Conservation (phyloP, 1,284 basidiomycete species). For the Pyrrhoderma noxium region DNA sequence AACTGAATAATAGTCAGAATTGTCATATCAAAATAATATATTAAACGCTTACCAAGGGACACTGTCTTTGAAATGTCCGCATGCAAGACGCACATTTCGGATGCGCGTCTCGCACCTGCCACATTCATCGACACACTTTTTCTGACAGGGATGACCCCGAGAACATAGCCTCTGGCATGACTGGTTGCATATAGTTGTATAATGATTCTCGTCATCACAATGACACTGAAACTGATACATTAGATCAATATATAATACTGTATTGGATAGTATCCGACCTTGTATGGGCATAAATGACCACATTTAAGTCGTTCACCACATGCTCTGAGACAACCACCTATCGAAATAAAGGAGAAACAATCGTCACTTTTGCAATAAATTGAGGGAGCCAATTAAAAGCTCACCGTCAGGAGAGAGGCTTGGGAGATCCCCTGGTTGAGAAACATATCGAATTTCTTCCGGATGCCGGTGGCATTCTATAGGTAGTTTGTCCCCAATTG, state of each 20-base stretch:
- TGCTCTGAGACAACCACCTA: slow-evolving; percentile 55
- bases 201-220: slow-evolving; percentile 51
- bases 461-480: slow-evolving; percentile 54
- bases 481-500: slow-evolving; percentile 48
- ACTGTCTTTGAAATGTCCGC: slow-evolving; percentile 45
- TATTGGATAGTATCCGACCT: slow-evolving; percentile 33
- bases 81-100: slow-evolving; percentile 47
- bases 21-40: slow-evolving; percentile 1
- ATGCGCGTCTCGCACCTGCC: slow-evolving; percentile 49
- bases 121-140: slow-evolving; percentile 46
- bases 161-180: slow-evolving; percentile 47
- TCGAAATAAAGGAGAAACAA: background rate
- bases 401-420: slow-evolving; percentile 52
- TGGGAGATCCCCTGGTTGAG: slow-evolving; percentile 46
- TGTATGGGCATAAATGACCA: slow-evolving; percentile 61
- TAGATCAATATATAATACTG: background rate
- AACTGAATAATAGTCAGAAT: slow-evolving; percentile 30
- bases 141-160: slow-evolving; percentile 53
- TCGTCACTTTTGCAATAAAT: background rate
- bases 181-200: slow-evolving; percentile 42
- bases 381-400: background rate
- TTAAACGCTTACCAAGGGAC: slow-evolving; percentile 46
- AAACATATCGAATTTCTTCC: slow-evolving; percentile 33
- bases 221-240: slow-evolving; percentile 45
- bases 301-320: slow-evolving; percentile 57